Conservation (phyloP, 2,329 filamentous ascomycete species). For the Fusarium nanum region DNA sequence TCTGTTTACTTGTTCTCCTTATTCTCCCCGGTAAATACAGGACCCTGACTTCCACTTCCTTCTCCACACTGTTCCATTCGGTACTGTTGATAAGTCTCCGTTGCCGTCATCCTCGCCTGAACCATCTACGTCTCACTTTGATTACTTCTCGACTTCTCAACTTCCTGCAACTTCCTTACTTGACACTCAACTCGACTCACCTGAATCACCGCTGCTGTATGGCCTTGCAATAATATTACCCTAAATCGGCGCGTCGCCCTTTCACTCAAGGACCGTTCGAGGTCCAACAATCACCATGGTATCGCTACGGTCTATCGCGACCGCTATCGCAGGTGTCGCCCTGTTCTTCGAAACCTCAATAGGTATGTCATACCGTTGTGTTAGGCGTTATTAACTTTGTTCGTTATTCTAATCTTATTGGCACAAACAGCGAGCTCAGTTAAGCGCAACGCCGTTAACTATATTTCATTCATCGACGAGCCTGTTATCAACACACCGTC, state of each 20-base stretch:
- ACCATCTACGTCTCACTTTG: constrained; percentile 31
- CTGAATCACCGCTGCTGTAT: constrained; percentile 21
- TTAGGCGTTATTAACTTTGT: not conserved
- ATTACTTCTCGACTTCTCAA: constrained; percentile 16
- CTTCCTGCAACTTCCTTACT: constrained; percentile 6
- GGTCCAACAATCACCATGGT: constrained; percentile 49
- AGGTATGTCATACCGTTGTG: constrained; percentile 42
- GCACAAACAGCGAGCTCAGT: constrained; percentile 71
- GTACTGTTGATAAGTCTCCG: constrained; percentile 1
- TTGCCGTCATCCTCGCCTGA: constrained; percentile 15
- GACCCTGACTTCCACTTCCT: constrained; percentile 1
- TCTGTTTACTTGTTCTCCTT: constrained; percentile 1
- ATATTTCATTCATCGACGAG: constrained; percentile 78
- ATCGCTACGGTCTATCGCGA: constrained; percentile 48
- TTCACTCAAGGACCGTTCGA: constrained; percentile 28
- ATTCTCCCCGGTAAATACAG: constrained; percentile 9
- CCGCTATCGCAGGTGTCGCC: constrained; percentile 49
- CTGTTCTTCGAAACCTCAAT: constrained; percentile 49
- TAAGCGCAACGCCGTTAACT: constrained; percentile 79
- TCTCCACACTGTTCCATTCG: constrained; percentile 20
- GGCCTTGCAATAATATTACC: constrained; percentile 34
- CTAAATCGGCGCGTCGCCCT: constrained; percentile 28
- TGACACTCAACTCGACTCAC: not conserved
- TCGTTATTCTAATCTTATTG: constrained; percentile 34
- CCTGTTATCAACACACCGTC: constrained; percentile 82